phyloP scores from a whole-genome alignment of 257 asterid species.

The Nyctanthes arbortristis region DNA sequence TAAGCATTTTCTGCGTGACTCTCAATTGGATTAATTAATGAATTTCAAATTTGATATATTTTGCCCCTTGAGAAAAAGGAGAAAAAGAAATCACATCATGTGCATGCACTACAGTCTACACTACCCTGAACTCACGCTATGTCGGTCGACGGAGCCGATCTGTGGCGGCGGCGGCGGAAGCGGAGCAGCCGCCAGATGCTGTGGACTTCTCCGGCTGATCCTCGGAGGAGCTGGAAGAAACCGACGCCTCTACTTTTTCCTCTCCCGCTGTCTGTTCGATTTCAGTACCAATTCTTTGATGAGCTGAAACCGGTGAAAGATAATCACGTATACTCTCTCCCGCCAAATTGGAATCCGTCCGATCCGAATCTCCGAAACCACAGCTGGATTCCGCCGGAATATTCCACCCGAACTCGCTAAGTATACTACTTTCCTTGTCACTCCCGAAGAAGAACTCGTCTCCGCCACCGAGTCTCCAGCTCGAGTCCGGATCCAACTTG shows the following conservation, averaged over 20 bases:
- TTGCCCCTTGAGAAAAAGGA: not conserved
- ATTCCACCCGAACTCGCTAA: constrained; percentile 77
- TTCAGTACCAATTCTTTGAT: constrained; percentile 18
- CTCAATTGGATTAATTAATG: constrained; percentile 19
- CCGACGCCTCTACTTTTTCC: constrained; percentile 29
- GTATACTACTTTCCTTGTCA: constrained; percentile 36
- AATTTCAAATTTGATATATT: constrained; percentile 11
- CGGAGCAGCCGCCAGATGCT: constrained; percentile 43
- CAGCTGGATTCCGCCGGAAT: constrained; percentile 37
- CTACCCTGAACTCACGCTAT: constrained; percentile 63
- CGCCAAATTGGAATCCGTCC: constrained; percentile 41
- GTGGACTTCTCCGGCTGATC: constrained; percentile 68
- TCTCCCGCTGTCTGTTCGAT: constrained; percentile 24
- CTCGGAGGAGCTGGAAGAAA: constrained; percentile 78
- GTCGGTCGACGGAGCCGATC: too few species aligned
- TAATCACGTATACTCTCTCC: constrained; percentile 12
- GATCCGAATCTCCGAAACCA: constrained; percentile 32
- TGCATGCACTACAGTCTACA: constrained; percentile 41
- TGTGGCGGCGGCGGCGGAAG: constrained; percentile 49
- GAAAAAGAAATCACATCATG: too few species aligned
- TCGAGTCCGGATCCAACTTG: constrained; percentile 41
- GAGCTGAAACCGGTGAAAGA: constrained; percentile 20
- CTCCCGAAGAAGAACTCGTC: constrained; percentile 38
- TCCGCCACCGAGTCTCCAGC: constrained; percentile 41
- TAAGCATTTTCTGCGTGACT: constrained; percentile 27